These are phyloP conservation scores for Aspergillus brasiliensis DNA, from an alignment of 2,329 filamentous ascomycete species.

Conservation along the genomic window DNA sequence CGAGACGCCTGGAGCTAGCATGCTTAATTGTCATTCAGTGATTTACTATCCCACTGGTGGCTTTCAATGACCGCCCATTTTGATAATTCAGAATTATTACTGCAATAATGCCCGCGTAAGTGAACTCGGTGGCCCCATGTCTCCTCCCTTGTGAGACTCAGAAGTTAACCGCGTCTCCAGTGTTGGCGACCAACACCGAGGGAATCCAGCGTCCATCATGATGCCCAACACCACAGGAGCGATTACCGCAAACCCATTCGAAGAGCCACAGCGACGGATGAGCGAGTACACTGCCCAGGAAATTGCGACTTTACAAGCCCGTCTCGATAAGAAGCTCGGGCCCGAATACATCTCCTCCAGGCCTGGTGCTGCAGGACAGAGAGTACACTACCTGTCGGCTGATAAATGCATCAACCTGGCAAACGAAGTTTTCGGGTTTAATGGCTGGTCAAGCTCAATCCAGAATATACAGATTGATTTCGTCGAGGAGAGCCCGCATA, in stretches of 20 bases:
- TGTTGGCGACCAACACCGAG: conserved; percentile 68
- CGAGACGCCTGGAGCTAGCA: conserved; percentile 2
- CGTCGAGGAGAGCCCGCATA: conserved; percentile 80
- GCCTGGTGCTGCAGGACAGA: conserved; percentile 77
- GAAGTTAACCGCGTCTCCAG: conserved; percentile 47
- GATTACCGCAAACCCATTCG: conserved; percentile 72
- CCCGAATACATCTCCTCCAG: conserved; percentile 93
- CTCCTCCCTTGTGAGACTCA: background rate
- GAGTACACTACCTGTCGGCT: conserved; percentile 91
- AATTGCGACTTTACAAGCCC: conserved; percentile 82
- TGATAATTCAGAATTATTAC: conserved; percentile 10
- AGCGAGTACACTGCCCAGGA: conserved; percentile 85
- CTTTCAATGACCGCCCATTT: conserved; percentile 8
- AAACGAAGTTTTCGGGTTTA: conserved; percentile 95
- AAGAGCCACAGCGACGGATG: conserved; percentile 68
- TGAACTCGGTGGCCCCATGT: background rate
- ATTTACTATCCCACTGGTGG: background rate
- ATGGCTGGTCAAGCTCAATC: conserved; percentile 96
- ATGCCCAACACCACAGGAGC: conserved; percentile 35
- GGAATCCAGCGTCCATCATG: conserved; percentile 45
- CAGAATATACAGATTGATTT: conserved; percentile 95
- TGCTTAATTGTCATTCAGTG: background rate
- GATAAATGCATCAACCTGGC: conserved; percentile 95
- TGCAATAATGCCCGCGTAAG: conserved; percentile 52
- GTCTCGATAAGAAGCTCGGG: conserved; percentile 88